Conservation (phyloP, 768 basidiomycete genomes). For the Cystobasidium ongulense region DNA sequence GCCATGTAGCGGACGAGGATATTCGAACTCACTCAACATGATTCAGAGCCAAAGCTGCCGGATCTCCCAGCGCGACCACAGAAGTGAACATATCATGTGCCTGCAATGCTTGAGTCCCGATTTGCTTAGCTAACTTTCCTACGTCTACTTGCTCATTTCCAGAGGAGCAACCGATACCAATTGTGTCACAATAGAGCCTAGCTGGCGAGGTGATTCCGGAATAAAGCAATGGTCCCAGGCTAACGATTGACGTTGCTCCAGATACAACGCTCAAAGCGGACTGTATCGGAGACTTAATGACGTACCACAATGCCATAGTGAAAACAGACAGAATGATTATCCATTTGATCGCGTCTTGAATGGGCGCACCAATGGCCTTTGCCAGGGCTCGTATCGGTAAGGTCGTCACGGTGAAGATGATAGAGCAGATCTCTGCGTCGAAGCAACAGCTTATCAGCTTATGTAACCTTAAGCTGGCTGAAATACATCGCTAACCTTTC, state of each 20-base stretch:
- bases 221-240: background rate
- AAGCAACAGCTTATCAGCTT: no score
- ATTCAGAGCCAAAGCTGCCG: constrained; percentile 32
- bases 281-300: background rate
- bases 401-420: background rate
- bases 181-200: background rate
- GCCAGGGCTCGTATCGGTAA: background rate
- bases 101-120: constrained; percentile 31
- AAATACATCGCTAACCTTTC: background rate
- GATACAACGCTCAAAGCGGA: background rate
- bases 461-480: no score
- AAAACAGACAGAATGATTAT: background rate
- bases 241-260: background rate
- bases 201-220: background rate
- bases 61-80: constrained; percentile 35
- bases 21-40: constrained; percentile 36
- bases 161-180: constrained; percentile 12
- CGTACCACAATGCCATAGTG: background rate
- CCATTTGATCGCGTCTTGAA: background rate
- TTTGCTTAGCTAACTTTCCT: constrained; percentile 29
- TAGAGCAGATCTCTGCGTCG: background rate
- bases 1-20: no score
- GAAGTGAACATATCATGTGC: constrained; percentile 41
- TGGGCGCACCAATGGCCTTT: background rate
- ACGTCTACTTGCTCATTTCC: background rate